phyloP scores from a whole-genome alignment of 345 rosid species.

The Populus alba region DNA sequence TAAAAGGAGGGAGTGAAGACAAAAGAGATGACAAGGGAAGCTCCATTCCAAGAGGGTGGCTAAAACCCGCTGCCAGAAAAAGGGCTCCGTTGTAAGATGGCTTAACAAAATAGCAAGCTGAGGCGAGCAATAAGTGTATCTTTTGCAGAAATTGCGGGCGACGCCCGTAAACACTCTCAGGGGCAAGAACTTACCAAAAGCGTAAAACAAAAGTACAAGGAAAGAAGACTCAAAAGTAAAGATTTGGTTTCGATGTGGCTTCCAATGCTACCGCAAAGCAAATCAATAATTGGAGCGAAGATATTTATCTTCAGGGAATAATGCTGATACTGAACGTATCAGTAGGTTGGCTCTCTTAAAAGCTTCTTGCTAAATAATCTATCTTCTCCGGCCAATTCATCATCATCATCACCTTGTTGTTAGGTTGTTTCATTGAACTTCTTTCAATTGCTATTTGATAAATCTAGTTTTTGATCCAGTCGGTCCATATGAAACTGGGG shows the following conservation, averaged over 20 bases:
- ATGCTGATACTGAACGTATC: not conserved
- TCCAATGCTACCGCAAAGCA: too few species aligned
- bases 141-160: not conserved
- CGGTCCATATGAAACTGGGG: too few species aligned
- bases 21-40: not conserved
- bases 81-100: not conserved
- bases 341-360: not conserved
- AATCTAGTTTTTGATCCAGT: too few species aligned
- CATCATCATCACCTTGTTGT: not conserved
- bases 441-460: too few species aligned
- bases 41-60: too few species aligned
- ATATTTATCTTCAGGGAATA: not conserved
- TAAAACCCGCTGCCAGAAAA: not conserved
- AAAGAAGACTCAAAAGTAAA: not conserved
- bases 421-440: too few species aligned
- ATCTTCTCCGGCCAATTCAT: not conserved
- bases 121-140: not conserved
- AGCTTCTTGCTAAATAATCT: too few species aligned
- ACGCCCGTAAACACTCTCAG: constrained; percentile 8
- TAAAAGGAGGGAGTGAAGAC: too few species aligned
- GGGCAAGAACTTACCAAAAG: constrained; percentile 5
- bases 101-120: constrained; percentile 1
- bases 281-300: not conserved
- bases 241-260: not conserved
- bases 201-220: not conserved